phyloP scores from a whole-genome alignment of 2,329 filamentous ascomycete genomes.

The Claviceps maximensis region DNA sequence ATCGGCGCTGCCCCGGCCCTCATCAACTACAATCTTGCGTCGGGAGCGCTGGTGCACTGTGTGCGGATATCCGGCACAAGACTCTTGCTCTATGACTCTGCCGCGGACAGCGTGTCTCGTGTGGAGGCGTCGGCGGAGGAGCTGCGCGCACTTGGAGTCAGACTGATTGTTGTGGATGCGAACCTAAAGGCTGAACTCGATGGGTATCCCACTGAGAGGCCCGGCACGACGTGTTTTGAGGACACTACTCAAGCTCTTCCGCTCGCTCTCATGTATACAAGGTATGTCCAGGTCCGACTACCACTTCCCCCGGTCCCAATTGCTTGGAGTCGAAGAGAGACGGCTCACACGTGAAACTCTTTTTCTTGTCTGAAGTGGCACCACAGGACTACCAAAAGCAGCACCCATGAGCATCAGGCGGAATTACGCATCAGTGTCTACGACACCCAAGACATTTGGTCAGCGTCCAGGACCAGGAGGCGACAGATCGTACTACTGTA shows the following conservation, averaged over 20 bases:
- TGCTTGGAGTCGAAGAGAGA: not conserved
- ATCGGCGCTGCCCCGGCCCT: constrained; percentile 6
- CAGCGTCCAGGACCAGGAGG: constrained; percentile 1
- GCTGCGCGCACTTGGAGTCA: not conserved
- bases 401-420: not conserved
- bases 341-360: not conserved
- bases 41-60: constrained; percentile 2
- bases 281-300: not conserved
- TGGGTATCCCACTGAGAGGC: not conserved
- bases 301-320: not conserved
- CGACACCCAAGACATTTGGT: not conserved
- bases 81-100: constrained; percentile 3
- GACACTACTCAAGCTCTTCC: not conserved
- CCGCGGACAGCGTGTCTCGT: constrained; percentile 1
- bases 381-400: constrained; percentile 6
- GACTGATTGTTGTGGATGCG: not conserved
- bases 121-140: not conserved
- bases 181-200: not conserved
- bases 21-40: constrained; percentile 6
- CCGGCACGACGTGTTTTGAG: constrained; percentile 4
- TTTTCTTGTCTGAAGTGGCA: not conserved
- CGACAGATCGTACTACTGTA: constrained; percentile 3
- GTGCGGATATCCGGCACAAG: constrained; percentile 2
- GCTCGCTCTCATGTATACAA: constrained; percentile 3
- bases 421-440: not conserved